phyloP scores from a whole-genome alignment of 805 yeast genomes.

The Candida coquimbonensis region DNA sequence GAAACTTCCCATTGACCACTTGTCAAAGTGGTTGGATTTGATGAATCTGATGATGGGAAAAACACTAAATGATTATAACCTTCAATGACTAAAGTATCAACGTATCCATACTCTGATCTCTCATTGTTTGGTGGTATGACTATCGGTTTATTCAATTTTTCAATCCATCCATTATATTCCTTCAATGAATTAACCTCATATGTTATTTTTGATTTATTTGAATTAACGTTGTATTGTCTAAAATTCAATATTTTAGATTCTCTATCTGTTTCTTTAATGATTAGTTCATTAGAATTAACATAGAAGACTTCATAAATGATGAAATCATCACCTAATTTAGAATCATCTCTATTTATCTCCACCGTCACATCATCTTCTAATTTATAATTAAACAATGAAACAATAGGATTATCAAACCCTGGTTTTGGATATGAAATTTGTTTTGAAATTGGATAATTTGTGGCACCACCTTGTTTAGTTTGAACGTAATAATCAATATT shows the following conservation, averaged over 20 bases:
- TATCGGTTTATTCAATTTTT: conserved; percentile 53
- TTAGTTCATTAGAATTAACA: conserved; percentile 44
- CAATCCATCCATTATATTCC: conserved; percentile 66
- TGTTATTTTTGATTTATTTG: conserved; percentile 29
- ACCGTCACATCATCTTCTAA: conserved; percentile 24
- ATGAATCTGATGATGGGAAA: conserved; percentile 57
- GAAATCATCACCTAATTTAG: conserved; percentile 34
- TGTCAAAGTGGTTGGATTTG: conserved; percentile 53
- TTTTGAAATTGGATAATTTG: conserved; percentile 52
- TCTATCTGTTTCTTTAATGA: conserved; percentile 58
- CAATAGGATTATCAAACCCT: conserved; percentile 69
- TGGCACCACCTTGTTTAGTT: conserved; percentile 29
- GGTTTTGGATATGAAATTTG: conserved; percentile 76
- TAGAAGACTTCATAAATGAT: conserved; percentile 63
- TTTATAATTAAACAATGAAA: conserved; percentile 43
- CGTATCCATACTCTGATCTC: conserved; percentile 50
- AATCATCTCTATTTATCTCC: conserved; percentile 22
- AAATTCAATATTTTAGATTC: conserved; percentile 57
- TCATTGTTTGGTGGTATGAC: conserved; percentile 44
- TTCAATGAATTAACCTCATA: conserved; percentile 38
- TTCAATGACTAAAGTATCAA: conserved; percentile 65
- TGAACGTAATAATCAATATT: conserved; percentile 70
- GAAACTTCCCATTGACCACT: conserved; percentile 86
- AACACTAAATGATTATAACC: conserved; percentile 75
- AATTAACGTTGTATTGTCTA: conserved; percentile 33